phyloP scores from a whole-genome alignment of 306 rosid genomes.

The Rosa lucieae region DNA sequence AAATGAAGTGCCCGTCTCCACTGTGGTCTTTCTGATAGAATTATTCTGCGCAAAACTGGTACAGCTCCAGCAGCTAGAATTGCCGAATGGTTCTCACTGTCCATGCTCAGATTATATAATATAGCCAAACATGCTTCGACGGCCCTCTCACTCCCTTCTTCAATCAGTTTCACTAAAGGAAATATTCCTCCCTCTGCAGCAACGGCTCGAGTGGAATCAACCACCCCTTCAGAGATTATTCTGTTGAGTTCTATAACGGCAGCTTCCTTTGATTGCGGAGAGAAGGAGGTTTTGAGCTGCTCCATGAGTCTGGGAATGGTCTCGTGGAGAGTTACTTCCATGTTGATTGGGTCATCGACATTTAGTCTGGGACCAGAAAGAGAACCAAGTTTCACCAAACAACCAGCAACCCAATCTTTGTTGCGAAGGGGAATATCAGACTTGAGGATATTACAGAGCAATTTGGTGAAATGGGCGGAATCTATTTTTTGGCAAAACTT shows the following conservation, averaged over 20 bases:
- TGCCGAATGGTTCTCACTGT: constrained; percentile 67
- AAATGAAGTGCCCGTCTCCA: constrained; percentile 78
- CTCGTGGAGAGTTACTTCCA: constrained; percentile 76
- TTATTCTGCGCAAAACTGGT: constrained; percentile 57
- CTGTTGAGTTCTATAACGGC: constrained; percentile 73
- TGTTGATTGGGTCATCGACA: constrained; percentile 46
- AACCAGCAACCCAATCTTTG: constrained; percentile 89
- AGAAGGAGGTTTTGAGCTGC: constrained; percentile 59
- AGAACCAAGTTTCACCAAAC: constrained; percentile 71
- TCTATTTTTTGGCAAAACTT: constrained; percentile 47
- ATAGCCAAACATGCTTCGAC: constrained; percentile 73
- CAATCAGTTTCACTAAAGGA: constrained; percentile 68
- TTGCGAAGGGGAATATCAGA: constrained; percentile 54
- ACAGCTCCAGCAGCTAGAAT: constrained; percentile 76
- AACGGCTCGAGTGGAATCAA: constrained; percentile 56
- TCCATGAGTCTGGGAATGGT: constrained; percentile 78
- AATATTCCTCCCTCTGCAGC: constrained; percentile 57
- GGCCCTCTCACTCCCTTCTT: constrained; percentile 69
- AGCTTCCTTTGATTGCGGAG: constrained; percentile 57
- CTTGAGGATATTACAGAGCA: constrained; percentile 66
- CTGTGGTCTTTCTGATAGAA: constrained; percentile 58
- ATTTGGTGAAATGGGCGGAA: constrained; percentile 41
- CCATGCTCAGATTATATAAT: constrained; percentile 77
- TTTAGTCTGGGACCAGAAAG: constrained; percentile 40
- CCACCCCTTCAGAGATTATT: constrained; percentile 76